These are phyloP conservation scores for Yarrowia alimentaria DNA, from an alignment of 805 yeast genomes.

Conservation along the genomic window DNA sequence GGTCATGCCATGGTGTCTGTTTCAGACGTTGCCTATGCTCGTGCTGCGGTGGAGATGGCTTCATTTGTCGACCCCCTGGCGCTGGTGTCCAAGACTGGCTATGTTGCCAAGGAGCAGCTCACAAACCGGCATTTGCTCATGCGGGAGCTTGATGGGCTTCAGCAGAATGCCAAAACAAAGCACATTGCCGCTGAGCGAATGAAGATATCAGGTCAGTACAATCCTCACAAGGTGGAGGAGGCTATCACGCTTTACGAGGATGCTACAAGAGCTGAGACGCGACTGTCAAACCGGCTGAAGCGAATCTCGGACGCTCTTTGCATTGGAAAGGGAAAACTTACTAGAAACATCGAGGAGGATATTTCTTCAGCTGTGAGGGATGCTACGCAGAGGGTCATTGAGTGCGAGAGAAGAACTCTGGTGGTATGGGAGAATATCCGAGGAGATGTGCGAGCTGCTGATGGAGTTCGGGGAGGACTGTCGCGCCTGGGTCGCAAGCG, in stretches of 20 bases:
- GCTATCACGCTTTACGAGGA: slow-evolving; percentile 76
- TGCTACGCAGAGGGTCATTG: slow-evolving; percentile 69
- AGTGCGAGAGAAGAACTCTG: slow-evolving; percentile 78
- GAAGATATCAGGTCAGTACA: slow-evolving; percentile 70
- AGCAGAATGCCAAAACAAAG: slow-evolving; percentile 64
- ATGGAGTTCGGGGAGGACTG: slow-evolving; percentile 67
- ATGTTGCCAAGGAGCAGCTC: slow-evolving; percentile 83
- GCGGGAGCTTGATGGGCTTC: slow-evolving; percentile 83
- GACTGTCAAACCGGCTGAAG: slow-evolving; percentile 70
- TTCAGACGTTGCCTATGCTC: slow-evolving; percentile 64
- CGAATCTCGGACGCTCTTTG: slow-evolving; percentile 84
- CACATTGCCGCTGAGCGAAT: slow-evolving; percentile 68
- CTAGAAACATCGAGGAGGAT: slow-evolving; percentile 56
- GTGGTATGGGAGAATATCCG: slow-evolving; percentile 69
- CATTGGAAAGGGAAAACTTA: slow-evolving; percentile 62
- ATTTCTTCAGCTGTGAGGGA: slow-evolving; percentile 55
- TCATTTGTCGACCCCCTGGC: slow-evolving; percentile 73
- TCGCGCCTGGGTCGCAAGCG: slow-evolving; percentile 77
- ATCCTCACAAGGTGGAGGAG: slow-evolving; percentile 87
- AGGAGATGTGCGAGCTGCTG: slow-evolving; percentile 69
- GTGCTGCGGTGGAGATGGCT: slow-evolving; percentile 69
- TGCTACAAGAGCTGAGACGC: slow-evolving; percentile 73
- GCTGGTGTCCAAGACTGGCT: slow-evolving; percentile 68
- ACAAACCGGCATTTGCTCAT: slow-evolving; percentile 89
- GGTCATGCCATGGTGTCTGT: slow-evolving; percentile 42